Evolutionary conservation across 257 asterid genomes (phyloP), one percentile per base, ranked within the genome.

Genomic region (Orobanche coerulescens): DNA sequence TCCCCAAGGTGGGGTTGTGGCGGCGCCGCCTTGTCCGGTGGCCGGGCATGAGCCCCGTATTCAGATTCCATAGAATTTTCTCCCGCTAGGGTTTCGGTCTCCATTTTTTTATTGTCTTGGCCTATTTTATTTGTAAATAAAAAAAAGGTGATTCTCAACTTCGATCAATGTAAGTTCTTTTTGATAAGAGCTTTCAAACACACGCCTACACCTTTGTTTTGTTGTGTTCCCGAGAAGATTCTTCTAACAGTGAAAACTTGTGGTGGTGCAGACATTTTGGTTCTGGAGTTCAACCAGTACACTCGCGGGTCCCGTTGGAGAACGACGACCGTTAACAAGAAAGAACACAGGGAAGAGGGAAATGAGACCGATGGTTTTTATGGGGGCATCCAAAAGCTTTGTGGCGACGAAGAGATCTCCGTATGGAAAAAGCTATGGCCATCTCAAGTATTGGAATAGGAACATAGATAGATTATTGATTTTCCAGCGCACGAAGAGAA

Each of bases 271-370:
- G 96, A 83, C 60, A 72, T 73, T 6, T 71, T 85, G 47, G 67
- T 81, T 61, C 80, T 90, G 58, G 94, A 84, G 85, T 90, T 90
- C 82, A 84, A 80, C 65, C 97, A 90, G 30, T 90, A 90, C 69
- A 76, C 84, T 12, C 79, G 58, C 15, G 95, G 93, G 10, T 87
- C 96, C 1, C 94, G 95, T 53, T 90, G 97, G 97, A 75, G 95
- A 74, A 79, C 53, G 15, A 81, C 90, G 19, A 75, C 46, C 2
- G 36, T 87, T 22, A 69, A 36, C 42, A 80, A 95, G 77, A 83
- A 69, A 74, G 75, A 83, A 52, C 96, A 87, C 28, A 70, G 82
- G 22, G 97, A 87, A 77, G 90, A 78, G 70, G 97, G 97, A 20
- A 80, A 81, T 10, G 96, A 83, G 48, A 76, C 80, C 0, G 91